Percentiles rank a stretch among this genome's conserved stretches.
Conservation (phyloP, 1,284 basidiomycete genomes). For the Sporisorium exsertum region DNA sequence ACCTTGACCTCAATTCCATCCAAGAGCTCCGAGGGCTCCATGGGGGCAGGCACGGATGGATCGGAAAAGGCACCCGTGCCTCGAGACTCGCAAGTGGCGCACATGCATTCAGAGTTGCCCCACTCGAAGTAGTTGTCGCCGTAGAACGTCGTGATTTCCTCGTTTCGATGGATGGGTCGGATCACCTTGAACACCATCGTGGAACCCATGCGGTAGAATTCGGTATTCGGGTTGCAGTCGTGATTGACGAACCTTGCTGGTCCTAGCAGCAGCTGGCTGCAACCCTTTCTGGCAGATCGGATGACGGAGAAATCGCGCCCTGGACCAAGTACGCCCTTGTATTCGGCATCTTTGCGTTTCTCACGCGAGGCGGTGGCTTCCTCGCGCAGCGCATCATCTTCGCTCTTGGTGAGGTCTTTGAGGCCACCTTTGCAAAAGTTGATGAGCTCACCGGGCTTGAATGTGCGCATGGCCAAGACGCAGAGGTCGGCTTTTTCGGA, state of each 20-base stretch:
- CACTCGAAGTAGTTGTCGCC: constrained; percentile 78
- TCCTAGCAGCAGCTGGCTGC: constrained; percentile 89
- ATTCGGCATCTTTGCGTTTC: constrained; percentile 47
- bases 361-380: constrained; percentile 76
- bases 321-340: constrained; percentile 74
- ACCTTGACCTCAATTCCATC: constrained; percentile 31
- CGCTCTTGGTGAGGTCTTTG: constrained; percentile 68
- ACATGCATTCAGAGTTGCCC: constrained; percentile 86
- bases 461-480: constrained; percentile 82
- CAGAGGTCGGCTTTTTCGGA: constrained; percentile 87
- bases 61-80: constrained; percentile 74
- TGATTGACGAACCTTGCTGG: constrained; percentile 96
- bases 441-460: constrained; percentile 79
- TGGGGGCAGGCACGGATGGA: constrained; percentile 9
- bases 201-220: constrained; percentile 84
- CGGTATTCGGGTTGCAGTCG: constrained; percentile 89
- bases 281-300: constrained; percentile 87
- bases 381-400: constrained; percentile 72
- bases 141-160: constrained; percentile 79
- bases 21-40: constrained; percentile 2
- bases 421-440: constrained; percentile 77
- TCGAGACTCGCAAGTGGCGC: constrained; percentile 85
- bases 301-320: constrained; percentile 90
- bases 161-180: constrained; percentile 81
- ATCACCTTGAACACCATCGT: constrained; percentile 89